Percentiles rank a stretch among this genome's conserved stretches.
phyloP scores from a whole-genome alignment of 768 basidiomycete species.

The Termitomyces sp. region DNA sequence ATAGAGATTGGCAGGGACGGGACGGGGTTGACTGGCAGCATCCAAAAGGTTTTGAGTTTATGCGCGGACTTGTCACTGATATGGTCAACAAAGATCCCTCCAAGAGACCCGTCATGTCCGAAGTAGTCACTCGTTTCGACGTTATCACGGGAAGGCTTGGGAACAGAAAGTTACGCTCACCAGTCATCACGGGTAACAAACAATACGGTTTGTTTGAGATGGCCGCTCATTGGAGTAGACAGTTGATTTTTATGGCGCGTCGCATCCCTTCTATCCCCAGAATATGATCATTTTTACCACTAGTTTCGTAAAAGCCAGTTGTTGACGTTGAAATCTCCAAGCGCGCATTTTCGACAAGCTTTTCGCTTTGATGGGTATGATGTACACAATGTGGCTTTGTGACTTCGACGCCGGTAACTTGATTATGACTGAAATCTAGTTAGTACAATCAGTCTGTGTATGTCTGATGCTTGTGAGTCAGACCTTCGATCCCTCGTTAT shows the following conservation, averaged over 20 bases:
- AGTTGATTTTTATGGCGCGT: background rate
- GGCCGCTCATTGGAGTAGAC: background rate
- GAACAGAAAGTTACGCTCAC: constrained; percentile 22
- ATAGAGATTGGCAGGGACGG: background rate
- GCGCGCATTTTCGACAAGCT: no score
- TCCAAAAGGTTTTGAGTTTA: constrained; percentile 14
- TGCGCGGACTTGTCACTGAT: constrained; percentile 11
- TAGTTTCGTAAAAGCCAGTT: no score
- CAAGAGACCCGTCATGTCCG: constrained; percentile 25
- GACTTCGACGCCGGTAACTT: no score
- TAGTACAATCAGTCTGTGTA: no score
- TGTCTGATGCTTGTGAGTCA: no score
- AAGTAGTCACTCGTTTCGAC: constrained; percentile 21
- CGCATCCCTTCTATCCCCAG: background rate
- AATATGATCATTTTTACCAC: background rate
- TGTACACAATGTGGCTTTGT: no score
- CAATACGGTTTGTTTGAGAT: background rate
- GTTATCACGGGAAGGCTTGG: constrained; percentile 13
- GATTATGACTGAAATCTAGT: no score
- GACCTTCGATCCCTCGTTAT: no score
- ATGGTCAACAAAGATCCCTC: constrained; percentile 22
- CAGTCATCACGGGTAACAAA: constrained; percentile 4
- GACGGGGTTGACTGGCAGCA: background rate
- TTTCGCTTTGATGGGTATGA: no score
- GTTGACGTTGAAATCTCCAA: no score